Percentiles rank a stretch among this genome's conserved stretches.
Conservation (phyloP, 106 monocot genomes). For the Chionographis japonica region DNA sequence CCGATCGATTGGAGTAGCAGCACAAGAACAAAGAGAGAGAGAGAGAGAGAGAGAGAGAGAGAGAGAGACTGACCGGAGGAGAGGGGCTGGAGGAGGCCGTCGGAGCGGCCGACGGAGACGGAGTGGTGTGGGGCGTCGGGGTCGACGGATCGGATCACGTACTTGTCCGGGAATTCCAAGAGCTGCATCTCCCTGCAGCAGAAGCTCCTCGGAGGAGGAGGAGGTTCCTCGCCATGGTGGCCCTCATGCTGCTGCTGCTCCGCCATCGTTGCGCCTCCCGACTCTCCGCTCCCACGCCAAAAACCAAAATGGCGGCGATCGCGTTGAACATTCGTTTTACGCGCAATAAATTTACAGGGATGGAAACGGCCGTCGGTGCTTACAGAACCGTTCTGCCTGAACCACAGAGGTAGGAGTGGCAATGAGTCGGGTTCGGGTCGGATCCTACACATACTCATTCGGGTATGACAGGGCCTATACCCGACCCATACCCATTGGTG, state of each 20-base stretch:
- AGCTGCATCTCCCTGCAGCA: conserved; percentile 72
- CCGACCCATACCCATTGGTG: too few species aligned
- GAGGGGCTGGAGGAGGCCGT: conserved; percentile 39
- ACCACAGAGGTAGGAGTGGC: too few species aligned
- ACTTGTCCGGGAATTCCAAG: conserved; percentile 61
- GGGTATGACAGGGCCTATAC: too few species aligned
- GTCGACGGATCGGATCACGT: conserved; percentile 72
- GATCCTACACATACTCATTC: too few species aligned
- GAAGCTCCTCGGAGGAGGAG: conserved; percentile 1
- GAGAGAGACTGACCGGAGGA: conserved; percentile 20
- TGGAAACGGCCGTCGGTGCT: too few species aligned
- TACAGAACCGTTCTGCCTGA: too few species aligned
- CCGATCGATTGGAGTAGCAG: too few species aligned
- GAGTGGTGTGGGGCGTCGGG: conserved; percentile 34
- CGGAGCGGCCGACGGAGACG: conserved; percentile 63
- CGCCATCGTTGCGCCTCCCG: conserved; percentile 9
- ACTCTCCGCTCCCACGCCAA: not conserved
- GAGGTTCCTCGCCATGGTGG: not conserved
- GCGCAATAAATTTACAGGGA: too few species aligned
- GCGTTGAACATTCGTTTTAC: too few species aligned
- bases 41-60: not conserved
- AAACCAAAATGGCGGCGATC: too few species aligned
- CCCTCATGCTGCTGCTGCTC: conserved; percentile 3
- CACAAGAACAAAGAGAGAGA: not conserved
- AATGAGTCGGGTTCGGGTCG: too few species aligned